Percentiles rank a stretch among this genome's conserved stretches.
phyloP scores from a whole-genome alignment of 371 early-diverging fungal genomes.

The Coemansia sp. region DNA sequence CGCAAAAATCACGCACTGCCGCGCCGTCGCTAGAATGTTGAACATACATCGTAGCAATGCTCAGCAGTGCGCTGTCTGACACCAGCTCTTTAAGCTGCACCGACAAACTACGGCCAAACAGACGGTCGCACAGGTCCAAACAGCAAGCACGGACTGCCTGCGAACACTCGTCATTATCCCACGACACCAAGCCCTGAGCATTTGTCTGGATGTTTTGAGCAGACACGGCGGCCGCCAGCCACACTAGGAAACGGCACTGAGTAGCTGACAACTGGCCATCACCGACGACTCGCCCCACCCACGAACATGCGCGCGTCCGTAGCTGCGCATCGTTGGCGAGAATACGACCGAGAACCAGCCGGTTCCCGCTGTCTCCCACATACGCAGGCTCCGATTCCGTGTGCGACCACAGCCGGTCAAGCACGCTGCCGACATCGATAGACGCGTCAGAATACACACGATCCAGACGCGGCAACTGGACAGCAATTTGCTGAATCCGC shows the following conservation, averaged over 20 bases:
- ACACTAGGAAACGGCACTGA: not conserved
- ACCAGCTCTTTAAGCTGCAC: not conserved
- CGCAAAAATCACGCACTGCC: not conserved
- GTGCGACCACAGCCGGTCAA: constrained; percentile 11
- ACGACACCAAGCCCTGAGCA: constrained; percentile 5
- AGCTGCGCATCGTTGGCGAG: constrained; percentile 14
- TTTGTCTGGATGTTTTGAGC: not conserved
- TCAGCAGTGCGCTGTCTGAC: not conserved
- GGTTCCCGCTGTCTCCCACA: not conserved
- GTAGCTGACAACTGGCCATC: not conserved
- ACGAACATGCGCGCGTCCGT: constrained; percentile 5
- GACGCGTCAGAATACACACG: not conserved
- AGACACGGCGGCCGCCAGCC: constrained; percentile 8
- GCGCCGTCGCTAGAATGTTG: constrained; percentile 7
- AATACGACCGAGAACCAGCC: constrained; percentile 12
- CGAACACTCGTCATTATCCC: constrained; percentile 13
- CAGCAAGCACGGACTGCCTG: not conserved
- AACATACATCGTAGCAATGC: constrained; percentile 20
- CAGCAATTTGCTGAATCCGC: not conserved
- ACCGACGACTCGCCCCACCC: constrained; percentile 5
- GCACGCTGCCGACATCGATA: not conserved
- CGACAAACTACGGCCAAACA: constrained; percentile 1
- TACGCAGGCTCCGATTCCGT: not conserved
- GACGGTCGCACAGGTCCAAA: constrained; percentile 2
- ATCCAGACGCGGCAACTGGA: not conserved